Evolutionary conservation across 1,139 yeast genomes (phyloP).

Genomic region (Yamadazyma atmosphaerica): DNA sequence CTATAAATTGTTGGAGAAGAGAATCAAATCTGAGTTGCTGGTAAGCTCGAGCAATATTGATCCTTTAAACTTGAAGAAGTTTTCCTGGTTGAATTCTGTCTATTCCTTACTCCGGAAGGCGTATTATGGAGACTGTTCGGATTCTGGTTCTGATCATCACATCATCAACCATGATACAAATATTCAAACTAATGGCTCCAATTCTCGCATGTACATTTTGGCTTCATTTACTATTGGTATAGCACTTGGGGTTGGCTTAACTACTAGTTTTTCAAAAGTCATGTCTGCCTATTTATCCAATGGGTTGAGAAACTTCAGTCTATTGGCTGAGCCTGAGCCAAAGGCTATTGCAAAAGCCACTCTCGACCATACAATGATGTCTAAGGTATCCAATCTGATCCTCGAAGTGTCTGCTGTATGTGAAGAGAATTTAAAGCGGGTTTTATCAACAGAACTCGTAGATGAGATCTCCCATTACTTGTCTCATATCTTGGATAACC

Average conservation of each 20-base stretch:
- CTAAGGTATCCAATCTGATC: constrained; percentile 2
- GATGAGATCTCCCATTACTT: constrained; percentile 8
- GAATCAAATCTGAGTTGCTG: constrained; percentile 31
- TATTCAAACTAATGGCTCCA: background rate
- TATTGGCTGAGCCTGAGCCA: constrained; percentile 3
- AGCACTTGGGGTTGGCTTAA: constrained; percentile 34
- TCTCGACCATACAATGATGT: constrained; percentile 2
- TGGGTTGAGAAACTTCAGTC: background rate
- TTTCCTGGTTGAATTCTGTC: constrained; percentile 8
- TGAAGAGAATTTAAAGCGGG: constrained; percentile 1
- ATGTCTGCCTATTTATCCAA: constrained; percentile 5
- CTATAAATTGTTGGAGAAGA: constrained; percentile 34
- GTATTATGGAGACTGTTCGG: background rate
- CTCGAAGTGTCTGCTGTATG: constrained; percentile 6
- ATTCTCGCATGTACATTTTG: constrained; percentile 16
- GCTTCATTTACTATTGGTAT: constrained; percentile 37
- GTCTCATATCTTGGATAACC: constrained; percentile 8
- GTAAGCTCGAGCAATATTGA: constrained; percentile 28
- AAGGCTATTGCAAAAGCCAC: background rate
- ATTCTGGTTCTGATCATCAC: background rate
- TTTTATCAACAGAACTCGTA: constrained; percentile 1
- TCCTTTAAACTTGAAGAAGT: constrained; percentile 34
- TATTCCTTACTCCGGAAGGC: background rate
- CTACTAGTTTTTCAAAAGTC: constrained; percentile 18
- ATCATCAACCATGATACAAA: background rate